Conservation (phyloP, 495 filamentous ascomycete species). For the Trichoderma parareesei region DNA sequence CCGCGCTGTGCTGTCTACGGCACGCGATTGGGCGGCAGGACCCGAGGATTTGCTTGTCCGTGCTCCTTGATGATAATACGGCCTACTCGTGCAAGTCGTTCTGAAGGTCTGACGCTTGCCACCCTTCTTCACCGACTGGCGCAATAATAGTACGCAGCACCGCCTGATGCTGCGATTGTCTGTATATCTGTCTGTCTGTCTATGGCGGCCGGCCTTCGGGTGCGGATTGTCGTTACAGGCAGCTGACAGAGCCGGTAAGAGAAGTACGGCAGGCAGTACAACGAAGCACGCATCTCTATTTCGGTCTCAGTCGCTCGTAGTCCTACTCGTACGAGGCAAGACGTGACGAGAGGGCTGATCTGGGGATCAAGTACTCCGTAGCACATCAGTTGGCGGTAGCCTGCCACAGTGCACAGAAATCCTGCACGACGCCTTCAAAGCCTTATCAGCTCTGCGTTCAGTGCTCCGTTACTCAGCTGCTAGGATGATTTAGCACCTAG, state of each 20-base stretch:
- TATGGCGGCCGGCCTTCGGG: not conserved
- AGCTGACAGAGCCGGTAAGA: not conserved
- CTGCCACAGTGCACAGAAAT: not conserved
- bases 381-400: not conserved
- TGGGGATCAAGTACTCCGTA: not conserved
- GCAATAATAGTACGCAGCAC: too few species aligned
- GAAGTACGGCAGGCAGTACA: not conserved
- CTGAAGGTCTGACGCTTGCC: too few species aligned
- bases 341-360: not conserved
- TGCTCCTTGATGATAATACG: too few species aligned
- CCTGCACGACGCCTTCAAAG: slow-evolving; percentile 1
- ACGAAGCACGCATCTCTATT: not conserved
- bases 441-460: not conserved
- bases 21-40: not conserved
- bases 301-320: not conserved
- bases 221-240: too few species aligned
- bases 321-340: too few species aligned
- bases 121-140: too few species aligned
- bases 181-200: not conserved
- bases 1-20: not conserved
- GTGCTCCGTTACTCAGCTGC: not conserved
- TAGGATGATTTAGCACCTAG: not conserved
- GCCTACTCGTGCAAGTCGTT: too few species aligned
- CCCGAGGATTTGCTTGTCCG: not conserved
- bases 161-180: too few species aligned